Conservation (phyloP, 768 basidiomycete species). For the Tylopilus vinaceipallidus region DNA sequence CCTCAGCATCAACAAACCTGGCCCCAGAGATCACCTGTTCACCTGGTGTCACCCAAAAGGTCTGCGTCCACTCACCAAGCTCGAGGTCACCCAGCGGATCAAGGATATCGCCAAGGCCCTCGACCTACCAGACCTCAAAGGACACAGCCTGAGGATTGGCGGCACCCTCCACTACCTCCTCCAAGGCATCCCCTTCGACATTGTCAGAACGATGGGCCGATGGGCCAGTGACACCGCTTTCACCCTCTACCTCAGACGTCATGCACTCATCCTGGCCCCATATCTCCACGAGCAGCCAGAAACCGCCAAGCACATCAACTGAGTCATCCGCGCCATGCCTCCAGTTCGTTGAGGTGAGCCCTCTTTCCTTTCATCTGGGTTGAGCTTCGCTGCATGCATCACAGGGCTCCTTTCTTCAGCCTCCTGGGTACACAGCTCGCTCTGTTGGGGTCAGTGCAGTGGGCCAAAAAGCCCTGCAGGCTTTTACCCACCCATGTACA, state of each 20-base stretch:
- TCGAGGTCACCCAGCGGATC: neutral
- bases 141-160: neutral
- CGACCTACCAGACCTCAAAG: neutral
- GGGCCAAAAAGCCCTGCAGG: no score
- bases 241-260: neutral
- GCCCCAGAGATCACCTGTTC: no score
- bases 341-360: neutral
- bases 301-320: neutral
- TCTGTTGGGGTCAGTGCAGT: no score
- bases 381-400: neutral
- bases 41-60: no score
- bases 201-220: neutral
- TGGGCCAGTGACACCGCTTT: neutral
- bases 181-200: neutral
- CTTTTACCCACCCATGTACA: no score
- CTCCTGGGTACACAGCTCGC: neutral
- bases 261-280: neutral
- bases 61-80: no score
- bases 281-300: neutral
- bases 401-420: neutral
- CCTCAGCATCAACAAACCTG: no score
- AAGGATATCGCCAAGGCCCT: fast-evolving
- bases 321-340: neutral
- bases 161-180: neutral
- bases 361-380: neutral